phyloP scores from a whole-genome alignment of 176 grass and related monocot genomes.

The Aechmea fasciata region DNA sequence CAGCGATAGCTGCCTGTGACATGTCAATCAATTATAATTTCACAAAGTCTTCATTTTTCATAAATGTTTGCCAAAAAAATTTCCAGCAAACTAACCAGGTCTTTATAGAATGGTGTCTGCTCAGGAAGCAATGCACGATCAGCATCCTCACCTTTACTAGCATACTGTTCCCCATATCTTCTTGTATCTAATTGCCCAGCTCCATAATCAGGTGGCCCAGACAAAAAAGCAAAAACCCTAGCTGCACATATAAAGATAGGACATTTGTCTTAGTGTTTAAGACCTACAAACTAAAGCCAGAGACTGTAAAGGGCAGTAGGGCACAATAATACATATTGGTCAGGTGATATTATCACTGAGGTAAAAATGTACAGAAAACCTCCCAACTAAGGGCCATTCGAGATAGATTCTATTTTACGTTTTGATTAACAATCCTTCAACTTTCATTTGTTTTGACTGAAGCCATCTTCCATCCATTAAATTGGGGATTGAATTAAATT shows the following conservation, averaged over 20 bases:
- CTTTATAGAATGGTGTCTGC: slow-evolving; percentile 89
- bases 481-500: too few species aligned
- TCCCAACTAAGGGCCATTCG: too few species aligned
- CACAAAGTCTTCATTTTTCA: background rate
- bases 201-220: slow-evolving; percentile 95
- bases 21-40: background rate
- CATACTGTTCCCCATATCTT: slow-evolving; percentile 94
- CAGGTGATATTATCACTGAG: background rate
- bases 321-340: background rate
- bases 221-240: slow-evolving; percentile 90
- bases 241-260: slow-evolving; percentile 30
- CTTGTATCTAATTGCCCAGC: slow-evolving; percentile 77
- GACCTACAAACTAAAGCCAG: background rate
- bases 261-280: background rate
- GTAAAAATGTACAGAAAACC: too few species aligned
- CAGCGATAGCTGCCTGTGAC: slow-evolving; percentile 75
- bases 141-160: slow-evolving; percentile 78
- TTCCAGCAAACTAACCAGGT: slow-evolving; percentile 39
- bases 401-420: too few species aligned
- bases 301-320: background rate
- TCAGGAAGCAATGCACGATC: slow-evolving; percentile 79
- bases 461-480: too few species aligned
- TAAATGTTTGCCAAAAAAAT: background rate
- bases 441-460: too few species aligned
- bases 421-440: too few species aligned